Evolutionary conservation across 2,329 filamentous ascomycete species (phyloP).

Genomic region (Lasiodiplodia citricola): DNA sequence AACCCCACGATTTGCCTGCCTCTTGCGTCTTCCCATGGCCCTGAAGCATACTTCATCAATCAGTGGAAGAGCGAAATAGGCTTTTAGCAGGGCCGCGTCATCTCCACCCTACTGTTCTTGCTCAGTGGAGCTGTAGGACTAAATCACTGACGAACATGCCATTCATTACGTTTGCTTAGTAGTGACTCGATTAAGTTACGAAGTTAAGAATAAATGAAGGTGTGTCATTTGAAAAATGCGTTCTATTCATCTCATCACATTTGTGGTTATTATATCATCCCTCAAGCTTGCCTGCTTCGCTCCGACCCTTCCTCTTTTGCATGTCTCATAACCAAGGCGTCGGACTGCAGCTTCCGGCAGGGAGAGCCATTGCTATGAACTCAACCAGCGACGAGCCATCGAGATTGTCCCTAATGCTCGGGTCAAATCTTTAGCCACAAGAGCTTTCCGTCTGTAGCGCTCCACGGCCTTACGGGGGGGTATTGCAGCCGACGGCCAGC

Average conservation of each 20-base stretch:
- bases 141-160: slow-evolving; percentile 54
- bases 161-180: background rate
- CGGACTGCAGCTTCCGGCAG: no score
- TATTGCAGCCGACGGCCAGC: no score
- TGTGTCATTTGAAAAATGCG: background rate
- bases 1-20: slow-evolving; percentile 58
- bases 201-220: background rate
- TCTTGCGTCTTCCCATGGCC: slow-evolving; percentile 52
- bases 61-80: slow-evolving; percentile 57
- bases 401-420: no score
- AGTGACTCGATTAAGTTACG: background rate
- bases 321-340: no score
- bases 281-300: no score
- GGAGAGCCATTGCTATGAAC: no score
- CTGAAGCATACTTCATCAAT: slow-evolving; percentile 56
- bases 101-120: slow-evolving; percentile 56
- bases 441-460: no score
- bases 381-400: no score
- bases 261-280: background rate
- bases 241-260: background rate
- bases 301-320: background rate
- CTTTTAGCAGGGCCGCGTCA: slow-evolving; percentile 60
- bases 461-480: no score
- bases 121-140: slow-evolving; percentile 52
- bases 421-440: no score